Percentiles rank a stretch among this genome's conserved stretches.
Conservation (phyloP, 2,329 filamentous ascomycete genomes). For the Parafenestella ontariensis region DNA sequence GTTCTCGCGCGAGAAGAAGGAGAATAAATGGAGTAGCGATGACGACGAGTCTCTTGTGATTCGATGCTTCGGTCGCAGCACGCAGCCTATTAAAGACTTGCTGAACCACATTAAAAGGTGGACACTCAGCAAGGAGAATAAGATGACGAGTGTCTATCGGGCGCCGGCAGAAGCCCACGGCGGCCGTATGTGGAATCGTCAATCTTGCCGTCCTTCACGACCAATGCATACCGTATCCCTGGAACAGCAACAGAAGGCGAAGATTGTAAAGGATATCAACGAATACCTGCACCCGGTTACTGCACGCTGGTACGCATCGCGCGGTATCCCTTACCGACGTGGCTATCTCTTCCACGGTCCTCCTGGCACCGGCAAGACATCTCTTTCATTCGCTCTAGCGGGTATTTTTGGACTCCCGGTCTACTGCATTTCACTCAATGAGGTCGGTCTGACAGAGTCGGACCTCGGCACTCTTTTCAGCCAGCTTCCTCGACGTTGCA, state of each 20-base stretch:
- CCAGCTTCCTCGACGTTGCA: conserved; percentile 52
- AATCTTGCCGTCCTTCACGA: conserved; percentile 66
- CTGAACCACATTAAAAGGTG: conserved; percentile 55
- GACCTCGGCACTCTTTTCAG: conserved; percentile 60
- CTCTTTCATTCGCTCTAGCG: conserved; percentile 50
- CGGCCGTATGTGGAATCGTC: conserved; percentile 50
- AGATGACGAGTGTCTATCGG: conserved; percentile 56
- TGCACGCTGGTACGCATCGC: conserved; percentile 80
- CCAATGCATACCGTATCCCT: conserved; percentile 80
- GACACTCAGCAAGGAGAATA: conserved; percentile 51
- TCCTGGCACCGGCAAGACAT: conserved; percentile 79
- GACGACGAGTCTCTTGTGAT: conserved; percentile 55
- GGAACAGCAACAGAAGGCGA: conserved; percentile 69
- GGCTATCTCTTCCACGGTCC: conserved; percentile 85
- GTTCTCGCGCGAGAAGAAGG: conserved; percentile 49
- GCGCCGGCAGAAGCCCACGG: conserved; percentile 48
- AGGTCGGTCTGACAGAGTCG: conserved; percentile 76
- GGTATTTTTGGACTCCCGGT: conserved; percentile 57
- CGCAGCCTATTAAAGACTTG: conserved; percentile 57
- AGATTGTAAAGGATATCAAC: conserved; percentile 74
- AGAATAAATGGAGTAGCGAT: conserved; percentile 31
- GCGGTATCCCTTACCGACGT: conserved; percentile 84
- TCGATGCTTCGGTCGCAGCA: conserved; percentile 56
- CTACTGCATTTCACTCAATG: conserved; percentile 58
- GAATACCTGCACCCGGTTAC: conserved; percentile 77